Evolutionary conservation across 1,284 basidiomycete species (phyloP).

Genomic region (Fomitopsis pinicola): DNA sequence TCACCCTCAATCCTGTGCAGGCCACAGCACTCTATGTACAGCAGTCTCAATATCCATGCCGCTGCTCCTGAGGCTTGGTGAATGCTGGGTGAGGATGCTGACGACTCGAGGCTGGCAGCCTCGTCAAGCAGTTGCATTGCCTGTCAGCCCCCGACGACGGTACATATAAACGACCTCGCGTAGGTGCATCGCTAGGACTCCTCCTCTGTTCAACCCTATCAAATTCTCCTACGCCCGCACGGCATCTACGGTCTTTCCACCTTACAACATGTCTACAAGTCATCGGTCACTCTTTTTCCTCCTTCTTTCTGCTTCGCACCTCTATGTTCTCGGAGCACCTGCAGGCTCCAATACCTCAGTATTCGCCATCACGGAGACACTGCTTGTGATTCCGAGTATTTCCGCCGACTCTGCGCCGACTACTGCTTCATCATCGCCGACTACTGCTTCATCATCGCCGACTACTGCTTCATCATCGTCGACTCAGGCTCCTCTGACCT

Average conservation of each 20-base stretch:
- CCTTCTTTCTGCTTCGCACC: conserved; percentile 15
- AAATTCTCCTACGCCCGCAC: conserved; percentile 17
- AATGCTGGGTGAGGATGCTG: not conserved
- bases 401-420: not conserved
- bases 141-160: not conserved
- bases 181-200: not conserved
- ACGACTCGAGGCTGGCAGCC: not conserved
- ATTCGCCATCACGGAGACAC: not conserved
- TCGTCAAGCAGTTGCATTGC: not conserved
- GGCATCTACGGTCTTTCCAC: conserved; percentile 14
- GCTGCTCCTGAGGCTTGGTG: not conserved
- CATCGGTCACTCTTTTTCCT: conserved; percentile 17
- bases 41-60: too few species aligned
- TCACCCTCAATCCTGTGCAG: too few species aligned
- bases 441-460: not conserved
- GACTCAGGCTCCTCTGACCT: not conserved
- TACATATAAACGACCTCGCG: not conserved
- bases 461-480: not conserved
- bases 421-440: not conserved
- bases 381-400: not conserved
- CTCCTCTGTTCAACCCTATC: not conserved
- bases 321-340: conserved; percentile 13
- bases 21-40: too few species aligned
- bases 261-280: conserved; percentile 7
- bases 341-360: not conserved